Conservation (phyloP, 2,329 filamentous ascomycete species). For the Alternaria burnsii region DNA sequence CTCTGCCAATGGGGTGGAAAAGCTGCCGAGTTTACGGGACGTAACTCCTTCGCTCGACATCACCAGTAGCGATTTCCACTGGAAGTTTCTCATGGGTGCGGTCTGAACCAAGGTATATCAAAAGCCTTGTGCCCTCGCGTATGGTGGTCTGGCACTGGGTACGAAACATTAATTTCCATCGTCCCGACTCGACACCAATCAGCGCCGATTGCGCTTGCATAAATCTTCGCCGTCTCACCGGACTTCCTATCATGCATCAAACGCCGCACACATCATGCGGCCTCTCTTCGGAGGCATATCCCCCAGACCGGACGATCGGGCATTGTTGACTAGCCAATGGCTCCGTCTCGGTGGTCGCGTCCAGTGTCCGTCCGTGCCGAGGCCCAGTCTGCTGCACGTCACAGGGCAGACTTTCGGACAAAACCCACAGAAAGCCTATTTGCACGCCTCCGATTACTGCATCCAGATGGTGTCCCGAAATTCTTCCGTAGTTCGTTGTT, state of each 20-base stretch:
- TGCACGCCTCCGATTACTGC: not conserved
- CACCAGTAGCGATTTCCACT: slow-evolving; percentile 42
- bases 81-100: slow-evolving; percentile 46
- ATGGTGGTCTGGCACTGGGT: not conserved
- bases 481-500: not conserved
- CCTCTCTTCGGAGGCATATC: not conserved
- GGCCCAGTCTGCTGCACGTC: slow-evolving; percentile 1
- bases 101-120: slow-evolving; percentile 25
- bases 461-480: not conserved
- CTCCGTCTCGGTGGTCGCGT: not conserved
- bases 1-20: slow-evolving; percentile 32
- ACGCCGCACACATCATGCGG: not conserved
- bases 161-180: not conserved
- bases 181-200: not conserved
- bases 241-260: not conserved
- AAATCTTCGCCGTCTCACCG: not conserved
- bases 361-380: slow-evolving; percentile 6
- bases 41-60: slow-evolving; percentile 41
- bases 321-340: not conserved
- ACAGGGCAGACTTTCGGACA: not conserved
- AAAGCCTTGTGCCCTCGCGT: not conserved
- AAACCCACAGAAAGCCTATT: not conserved
- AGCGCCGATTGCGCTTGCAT: not conserved
- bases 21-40: slow-evolving; percentile 41
- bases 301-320: not conserved